Conservation (phyloP, 139 green algal species). For the Chlorella ohadii region DNA sequence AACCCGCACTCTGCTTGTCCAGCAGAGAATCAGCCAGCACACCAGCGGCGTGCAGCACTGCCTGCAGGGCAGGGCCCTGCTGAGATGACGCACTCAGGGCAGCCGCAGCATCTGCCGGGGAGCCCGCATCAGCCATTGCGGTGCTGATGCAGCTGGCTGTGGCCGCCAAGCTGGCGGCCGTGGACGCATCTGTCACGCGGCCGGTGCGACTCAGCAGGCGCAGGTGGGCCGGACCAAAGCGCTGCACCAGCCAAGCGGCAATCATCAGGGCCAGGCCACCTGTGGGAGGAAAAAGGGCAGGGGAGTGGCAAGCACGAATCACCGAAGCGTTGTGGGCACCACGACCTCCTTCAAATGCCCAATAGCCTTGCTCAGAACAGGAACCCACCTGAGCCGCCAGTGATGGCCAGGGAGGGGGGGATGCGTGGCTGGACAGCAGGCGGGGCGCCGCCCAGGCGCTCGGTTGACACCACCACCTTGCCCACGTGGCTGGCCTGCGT, state of each 20-base stretch:
- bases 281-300: slow-evolving; percentile 9
- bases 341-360: too few relatives aligned
- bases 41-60: slow-evolving; percentile 75
- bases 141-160: slow-evolving; percentile 20
- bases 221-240: neutral
- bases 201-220: slow-evolving; percentile 48
- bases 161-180: neutral
- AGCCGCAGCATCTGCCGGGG: slow-evolving; percentile 29
- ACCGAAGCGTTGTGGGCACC: too few relatives aligned
- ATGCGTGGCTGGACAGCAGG: neutral
- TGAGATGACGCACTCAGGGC: slow-evolving; percentile 1
- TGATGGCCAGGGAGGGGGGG: slow-evolving; percentile 34
- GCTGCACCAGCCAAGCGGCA: slow-evolving; percentile 34
- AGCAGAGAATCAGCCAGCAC: slow-evolving; percentile 77
- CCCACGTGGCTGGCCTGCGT: slow-evolving; percentile 72
- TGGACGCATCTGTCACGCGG: neutral
- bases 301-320: slow-evolving; percentile 36
- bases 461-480: slow-evolving; percentile 80
- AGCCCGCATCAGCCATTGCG: slow-evolving; percentile 29
- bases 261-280: slow-evolving; percentile 41
- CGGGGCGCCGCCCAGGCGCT: neutral
- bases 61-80: slow-evolving; percentile 1
- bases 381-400: slow-evolving; percentile 47
- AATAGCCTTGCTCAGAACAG: too few relatives aligned
- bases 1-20: slow-evolving; percentile 53